phyloP scores from a whole-genome alignment of 805 yeast species.

The Metschnikowia kunwiensis region DNA sequence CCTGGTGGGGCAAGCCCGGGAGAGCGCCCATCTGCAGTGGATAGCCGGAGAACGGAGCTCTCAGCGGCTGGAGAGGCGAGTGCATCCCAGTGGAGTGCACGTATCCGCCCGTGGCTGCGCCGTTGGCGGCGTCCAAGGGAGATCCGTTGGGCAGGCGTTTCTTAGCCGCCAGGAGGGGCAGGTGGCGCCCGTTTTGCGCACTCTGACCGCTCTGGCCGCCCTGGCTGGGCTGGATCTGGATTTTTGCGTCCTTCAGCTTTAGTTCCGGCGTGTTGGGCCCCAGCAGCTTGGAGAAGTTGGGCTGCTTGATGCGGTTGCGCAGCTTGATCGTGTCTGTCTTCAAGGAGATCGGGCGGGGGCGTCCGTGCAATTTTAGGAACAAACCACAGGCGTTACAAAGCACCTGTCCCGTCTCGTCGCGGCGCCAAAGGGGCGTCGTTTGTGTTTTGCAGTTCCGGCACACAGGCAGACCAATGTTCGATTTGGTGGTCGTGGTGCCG shows the following conservation, averaged over 20 bases:
- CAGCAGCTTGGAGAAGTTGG: slow-evolving; percentile 33
- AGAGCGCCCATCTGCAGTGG: slow-evolving; percentile 20
- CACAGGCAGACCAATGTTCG: slow-evolving; percentile 61
- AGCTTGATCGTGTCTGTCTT: slow-evolving; percentile 92
- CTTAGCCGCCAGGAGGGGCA: slow-evolving; percentile 10
- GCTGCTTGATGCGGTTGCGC: slow-evolving; percentile 76
- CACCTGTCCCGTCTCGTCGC: slow-evolving; percentile 86
- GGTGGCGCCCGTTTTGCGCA: slow-evolving; percentile 6
- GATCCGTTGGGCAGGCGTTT: slow-evolving; percentile 16
- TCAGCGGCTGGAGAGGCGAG: slow-evolving; percentile 17
- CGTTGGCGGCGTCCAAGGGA: slow-evolving; percentile 7
- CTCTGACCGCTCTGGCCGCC: slow-evolving; percentile 16
- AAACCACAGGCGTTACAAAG: slow-evolving; percentile 95
- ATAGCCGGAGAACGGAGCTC: slow-evolving; percentile 10
- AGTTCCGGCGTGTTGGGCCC: slow-evolving; percentile 56
- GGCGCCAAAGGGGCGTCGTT: slow-evolving; percentile 92
- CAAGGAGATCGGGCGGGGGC: slow-evolving; percentile 86
- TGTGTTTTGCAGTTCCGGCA: slow-evolving; percentile 91
- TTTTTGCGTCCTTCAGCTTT: slow-evolving; percentile 45
- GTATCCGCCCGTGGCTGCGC: not conserved
- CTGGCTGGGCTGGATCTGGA: slow-evolving; percentile 11
- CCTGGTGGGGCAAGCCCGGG: slow-evolving; percentile 27
- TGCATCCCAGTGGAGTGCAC: slow-evolving; percentile 8
- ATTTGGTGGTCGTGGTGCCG: slow-evolving; percentile 63
- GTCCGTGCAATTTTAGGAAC: slow-evolving; percentile 85